Percentiles rank a stretch among this genome's conserved stretches.
These are phyloP conservation scores for Saccharomyces hybrid DNA, from an alignment of 1,139 yeast species.

Conservation along the genomic window DNA sequence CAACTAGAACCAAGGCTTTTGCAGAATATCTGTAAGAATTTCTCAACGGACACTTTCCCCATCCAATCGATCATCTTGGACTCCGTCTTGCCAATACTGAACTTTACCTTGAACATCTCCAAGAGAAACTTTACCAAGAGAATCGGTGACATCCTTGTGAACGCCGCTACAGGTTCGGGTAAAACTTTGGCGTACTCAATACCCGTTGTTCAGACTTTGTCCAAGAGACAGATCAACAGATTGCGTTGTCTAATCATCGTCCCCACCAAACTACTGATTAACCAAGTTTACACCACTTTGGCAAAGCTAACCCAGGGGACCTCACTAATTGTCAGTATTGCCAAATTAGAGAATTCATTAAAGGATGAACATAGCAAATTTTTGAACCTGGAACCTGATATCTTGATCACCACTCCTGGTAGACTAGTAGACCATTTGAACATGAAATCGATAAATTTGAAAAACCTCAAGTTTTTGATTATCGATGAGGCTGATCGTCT, in stretches of 20 bases:
- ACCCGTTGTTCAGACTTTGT: slow-evolving; percentile 69
- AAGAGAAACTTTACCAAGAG: slow-evolving; percentile 35
- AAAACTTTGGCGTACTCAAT: slow-evolving; percentile 84
- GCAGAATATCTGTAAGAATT: slow-evolving; percentile 21
- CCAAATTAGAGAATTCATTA: slow-evolving; percentile 56
- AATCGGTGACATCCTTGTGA: slow-evolving; percentile 70
- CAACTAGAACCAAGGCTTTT: slow-evolving; percentile 19
- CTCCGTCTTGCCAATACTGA: slow-evolving; percentile 22
- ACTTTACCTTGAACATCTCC: slow-evolving; percentile 18
- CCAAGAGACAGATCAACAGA: slow-evolving; percentile 59
- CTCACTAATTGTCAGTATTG: slow-evolving; percentile 48
- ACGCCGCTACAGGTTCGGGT: slow-evolving; percentile 96
- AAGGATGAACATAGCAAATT: slow-evolving; percentile 56
- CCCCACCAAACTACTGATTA: slow-evolving; percentile 83
- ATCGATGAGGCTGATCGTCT: slow-evolving; percentile 94
- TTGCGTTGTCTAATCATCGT: slow-evolving; percentile 72
- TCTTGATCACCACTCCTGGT: slow-evolving; percentile 84
- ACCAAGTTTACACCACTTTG: slow-evolving; percentile 69
- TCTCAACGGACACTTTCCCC: slow-evolving; percentile 28
- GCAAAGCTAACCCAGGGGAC: slow-evolving; percentile 58
- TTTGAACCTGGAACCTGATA: slow-evolving; percentile 54
- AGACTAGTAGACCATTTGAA: slow-evolving; percentile 81
- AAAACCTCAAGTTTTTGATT: slow-evolving; percentile 57
- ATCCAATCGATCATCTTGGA: slow-evolving; percentile 29
- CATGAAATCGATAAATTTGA: slow-evolving; percentile 35